phyloP scores from a whole-genome alignment of 73 alveolate genomes.

The Effrenium voratum region DNA sequence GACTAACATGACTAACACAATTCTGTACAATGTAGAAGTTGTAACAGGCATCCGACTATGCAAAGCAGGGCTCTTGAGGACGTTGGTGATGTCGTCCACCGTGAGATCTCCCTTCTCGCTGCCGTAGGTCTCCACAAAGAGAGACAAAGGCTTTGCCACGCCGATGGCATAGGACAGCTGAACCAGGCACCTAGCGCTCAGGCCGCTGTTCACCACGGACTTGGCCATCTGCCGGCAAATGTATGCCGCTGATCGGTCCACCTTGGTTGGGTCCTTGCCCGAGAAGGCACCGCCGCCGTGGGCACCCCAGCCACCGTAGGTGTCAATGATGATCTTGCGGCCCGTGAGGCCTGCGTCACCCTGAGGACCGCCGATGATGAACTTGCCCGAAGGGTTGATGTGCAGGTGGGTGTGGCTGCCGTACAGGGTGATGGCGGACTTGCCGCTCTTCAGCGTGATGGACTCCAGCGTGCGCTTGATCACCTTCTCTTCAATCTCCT shows the following conservation, averaged over 20 bases:
- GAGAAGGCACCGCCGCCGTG: conserved; percentile 99
- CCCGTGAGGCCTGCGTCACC: conserved; percentile 99
- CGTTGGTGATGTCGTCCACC: conserved; percentile 96
- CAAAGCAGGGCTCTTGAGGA: conserved; percentile 74
- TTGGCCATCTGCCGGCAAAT: conserved; percentile 98
- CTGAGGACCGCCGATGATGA: conserved; percentile 99
- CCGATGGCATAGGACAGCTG: conserved; percentile 98
- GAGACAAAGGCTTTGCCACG: conserved; percentile 97
- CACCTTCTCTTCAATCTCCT: conserved; percentile 70
- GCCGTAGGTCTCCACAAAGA: conserved; percentile 97
- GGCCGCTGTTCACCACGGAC: conserved; percentile 96
- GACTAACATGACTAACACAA: too few species aligned
- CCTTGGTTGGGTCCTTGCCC: conserved; percentile 99
- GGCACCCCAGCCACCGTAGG: conserved; percentile 99
- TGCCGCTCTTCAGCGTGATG: conserved; percentile 68
- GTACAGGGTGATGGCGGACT: conserved; percentile 55
- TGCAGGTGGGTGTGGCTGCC: conserved; percentile 97
- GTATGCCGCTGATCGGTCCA: conserved; percentile 99
- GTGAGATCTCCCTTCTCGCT: conserved; percentile 96
- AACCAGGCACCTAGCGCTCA: conserved; percentile 97
- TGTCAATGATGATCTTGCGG: conserved; percentile 97
- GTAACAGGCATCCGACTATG: too few species aligned
- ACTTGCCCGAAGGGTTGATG: conserved; percentile 96
- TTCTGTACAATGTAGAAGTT: too few species aligned
- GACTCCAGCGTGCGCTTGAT: conserved; percentile 56